Conservation (phyloP, 805 yeast species). For the Monosporozyma yasuniensis region DNA sequence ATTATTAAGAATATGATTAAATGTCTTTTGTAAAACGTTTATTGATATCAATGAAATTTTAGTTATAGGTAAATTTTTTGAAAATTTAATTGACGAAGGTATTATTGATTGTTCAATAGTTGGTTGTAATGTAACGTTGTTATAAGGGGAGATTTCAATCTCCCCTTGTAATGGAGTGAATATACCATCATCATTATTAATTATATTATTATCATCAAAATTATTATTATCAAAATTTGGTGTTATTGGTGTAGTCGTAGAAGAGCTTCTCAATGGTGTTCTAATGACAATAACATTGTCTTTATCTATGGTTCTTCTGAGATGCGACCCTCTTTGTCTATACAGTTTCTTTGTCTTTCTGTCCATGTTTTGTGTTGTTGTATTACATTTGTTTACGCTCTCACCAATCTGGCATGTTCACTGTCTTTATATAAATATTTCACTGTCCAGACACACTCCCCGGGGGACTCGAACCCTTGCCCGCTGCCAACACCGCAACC, state of each 20-base stretch:
- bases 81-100: background rate
- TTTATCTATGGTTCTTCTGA: slow-evolving; percentile 18
- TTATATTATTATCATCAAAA: background rate
- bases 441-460: too few relatives aligned
- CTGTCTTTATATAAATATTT: too few relatives aligned
- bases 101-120: background rate
- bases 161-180: background rate
- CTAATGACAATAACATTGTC: slow-evolving; percentile 14
- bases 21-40: slow-evolving; percentile 16
- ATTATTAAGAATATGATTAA: slow-evolving; percentile 15
- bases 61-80: slow-evolving; percentile 14
- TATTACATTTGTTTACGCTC: background rate
- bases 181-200: background rate
- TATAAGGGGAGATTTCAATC: too few relatives aligned
- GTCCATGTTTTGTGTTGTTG: slow-evolving; percentile 6
- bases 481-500: too few relatives aligned
- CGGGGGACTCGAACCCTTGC: too few relatives aligned
- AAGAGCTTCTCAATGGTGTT: slow-evolving; percentile 7
- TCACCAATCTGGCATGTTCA: too few relatives aligned
- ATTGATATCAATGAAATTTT: slow-evolving; percentile 21
- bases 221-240: background rate
- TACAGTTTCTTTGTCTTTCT: slow-evolving; percentile 24
- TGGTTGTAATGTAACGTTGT: slow-evolving; percentile 3
- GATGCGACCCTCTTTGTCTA: slow-evolving; percentile 27
- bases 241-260: background rate